phyloP scores from a whole-genome alignment of 495 filamentous ascomycete genomes.

The Neurospora sp. region DNA sequence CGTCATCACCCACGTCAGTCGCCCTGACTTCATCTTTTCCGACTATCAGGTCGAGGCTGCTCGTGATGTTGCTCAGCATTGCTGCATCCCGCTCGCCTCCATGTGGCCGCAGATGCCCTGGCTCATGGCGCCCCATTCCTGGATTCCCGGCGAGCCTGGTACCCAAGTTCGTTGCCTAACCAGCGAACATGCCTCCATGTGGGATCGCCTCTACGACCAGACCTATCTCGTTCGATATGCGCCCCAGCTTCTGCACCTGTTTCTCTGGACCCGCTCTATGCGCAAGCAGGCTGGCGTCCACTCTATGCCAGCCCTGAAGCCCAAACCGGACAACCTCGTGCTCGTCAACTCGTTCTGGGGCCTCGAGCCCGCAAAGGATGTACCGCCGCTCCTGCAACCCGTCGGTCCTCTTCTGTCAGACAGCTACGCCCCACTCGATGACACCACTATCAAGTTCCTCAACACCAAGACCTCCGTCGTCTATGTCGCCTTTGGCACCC shows the following conservation, averaged over 20 bases:
- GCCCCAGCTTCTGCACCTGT: conserved; percentile 14
- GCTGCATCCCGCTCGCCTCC: conserved; percentile 24
- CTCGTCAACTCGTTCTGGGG: conserved; percentile 35
- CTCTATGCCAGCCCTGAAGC: conserved; percentile 8
- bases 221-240: conserved; percentile 14
- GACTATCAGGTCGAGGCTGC: conserved; percentile 32
- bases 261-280: conserved; percentile 23
- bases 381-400: conserved; percentile 23
- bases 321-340: conserved; percentile 31
- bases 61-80: conserved; percentile 24
- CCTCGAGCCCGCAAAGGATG: conserved; percentile 28
- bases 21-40: conserved; percentile 26
- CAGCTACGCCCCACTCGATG: conserved; percentile 17
- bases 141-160: conserved; percentile 30
- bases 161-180: conserved; percentile 27
- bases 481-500: conserved; percentile 31
- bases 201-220: conserved; percentile 23
- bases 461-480: conserved; percentile 13
- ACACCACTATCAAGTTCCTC: conserved; percentile 14
- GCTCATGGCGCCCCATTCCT: conserved; percentile 23
- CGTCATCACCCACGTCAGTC: conserved; percentile 5
- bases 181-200: conserved; percentile 26
- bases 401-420: conserved; percentile 29
- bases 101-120: conserved; percentile 30
- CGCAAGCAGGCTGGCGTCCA: conserved; percentile 19